Base-by-base conservation (phyloP, 2,329 filamentous ascomycete genomes). In the Graphilbum sp. region DNA sequence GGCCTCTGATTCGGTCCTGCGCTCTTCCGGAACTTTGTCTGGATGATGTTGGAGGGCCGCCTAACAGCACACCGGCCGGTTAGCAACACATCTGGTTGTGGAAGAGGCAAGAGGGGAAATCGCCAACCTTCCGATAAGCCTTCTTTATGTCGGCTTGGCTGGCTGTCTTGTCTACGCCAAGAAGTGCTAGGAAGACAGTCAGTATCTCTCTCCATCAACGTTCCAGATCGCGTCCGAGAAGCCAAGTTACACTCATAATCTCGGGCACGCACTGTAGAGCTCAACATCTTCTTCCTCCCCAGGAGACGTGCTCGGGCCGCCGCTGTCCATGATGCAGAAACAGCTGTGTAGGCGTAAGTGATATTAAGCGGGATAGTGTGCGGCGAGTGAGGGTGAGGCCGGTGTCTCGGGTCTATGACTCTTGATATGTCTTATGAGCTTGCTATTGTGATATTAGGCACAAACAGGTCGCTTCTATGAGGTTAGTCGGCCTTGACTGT, bases 21-120 rank as follows among this genome's bases (percentile, higher is more conserved):
- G 76, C 21, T 81, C 75, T 59, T 88, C 84, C 49, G 86, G 68
- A 41, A 93, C 90, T 64, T 98, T 98, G 63, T 98, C 90, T 34
- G 90, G 90, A 54, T 98, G 90, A 54, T 86, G 82, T 55, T 76
- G 73, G 38, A 95, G 70, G 12, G 88, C 86, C 46, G 85, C 79
- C 85, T 92, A 49, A 15, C 21, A 17, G 29, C 11, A n/a, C 5
- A 25, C 23, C 23, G 23, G 12, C 7, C 12, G 12, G 23, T 25
- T 25, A 25, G 23, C 12, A 25, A 7, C 7, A 6, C 15, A 30
- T 30, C 15, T 11, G 7, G 9, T 8, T 5, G 15, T 13, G 15
- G 15, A 30, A 30, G 27, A 12, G 15, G 15, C 27, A n/a, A n/a
- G n/a, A n/a, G n/a, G n/a, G n/a, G n/a, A n/a, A n/a, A n/a, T 62